A percentile compares a stretch with the other conserved stretches of the same genome.
phyloP scores from a whole-genome alignment of 2,329 filamentous ascomycete genomes.

The Sporothrix humicola region DNA sequence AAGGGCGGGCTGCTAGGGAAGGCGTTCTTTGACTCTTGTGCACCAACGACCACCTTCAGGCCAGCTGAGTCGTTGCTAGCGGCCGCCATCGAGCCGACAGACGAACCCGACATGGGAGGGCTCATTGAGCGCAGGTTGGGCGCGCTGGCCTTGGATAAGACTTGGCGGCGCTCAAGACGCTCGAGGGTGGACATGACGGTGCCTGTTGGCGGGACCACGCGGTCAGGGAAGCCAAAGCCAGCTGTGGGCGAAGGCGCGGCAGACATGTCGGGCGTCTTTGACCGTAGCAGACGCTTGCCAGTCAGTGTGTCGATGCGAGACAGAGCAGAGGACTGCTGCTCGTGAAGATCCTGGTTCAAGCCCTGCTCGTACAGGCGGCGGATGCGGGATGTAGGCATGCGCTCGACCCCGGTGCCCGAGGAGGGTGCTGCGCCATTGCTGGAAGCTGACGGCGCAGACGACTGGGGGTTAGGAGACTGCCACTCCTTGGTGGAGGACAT shows the following conservation, averaged over 20 bases:
- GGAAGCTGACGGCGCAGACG: not conserved
- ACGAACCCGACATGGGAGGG: conserved; percentile 51
- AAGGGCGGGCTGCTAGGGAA: conserved; percentile 57
- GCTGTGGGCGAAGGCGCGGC: conserved; percentile 56
- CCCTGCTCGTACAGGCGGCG: conserved; percentile 83
- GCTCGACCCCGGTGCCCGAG: conserved; percentile 57
- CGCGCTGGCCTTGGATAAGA: conserved; percentile 65
- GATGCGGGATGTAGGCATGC: conserved; percentile 69
- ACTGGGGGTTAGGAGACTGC: conserved; percentile 45
- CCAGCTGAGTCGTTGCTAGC: conserved; percentile 37
- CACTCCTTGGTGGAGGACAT: conserved; percentile 57
- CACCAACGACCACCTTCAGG: conserved; percentile 38
- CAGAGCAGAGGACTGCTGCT: conserved; percentile 77
- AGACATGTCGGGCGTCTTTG: conserved; percentile 57
- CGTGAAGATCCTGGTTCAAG: conserved; percentile 77
- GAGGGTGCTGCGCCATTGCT: conserved; percentile 42
- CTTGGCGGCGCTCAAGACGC: conserved; percentile 45
- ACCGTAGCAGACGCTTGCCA: conserved; percentile 61
- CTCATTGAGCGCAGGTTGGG: conserved; percentile 69
- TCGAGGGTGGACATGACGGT: conserved; percentile 30
- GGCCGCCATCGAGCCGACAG: conserved; percentile 45
- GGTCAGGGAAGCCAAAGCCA: conserved; percentile 52
- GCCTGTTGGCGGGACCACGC: conserved; percentile 41
- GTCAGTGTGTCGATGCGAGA: conserved; percentile 81
- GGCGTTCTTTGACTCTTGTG: conserved; percentile 40